Evolutionary conservation across 1,284 basidiomycete species (phyloP).

Genomic region (Amylostereum chailletii): DNA sequence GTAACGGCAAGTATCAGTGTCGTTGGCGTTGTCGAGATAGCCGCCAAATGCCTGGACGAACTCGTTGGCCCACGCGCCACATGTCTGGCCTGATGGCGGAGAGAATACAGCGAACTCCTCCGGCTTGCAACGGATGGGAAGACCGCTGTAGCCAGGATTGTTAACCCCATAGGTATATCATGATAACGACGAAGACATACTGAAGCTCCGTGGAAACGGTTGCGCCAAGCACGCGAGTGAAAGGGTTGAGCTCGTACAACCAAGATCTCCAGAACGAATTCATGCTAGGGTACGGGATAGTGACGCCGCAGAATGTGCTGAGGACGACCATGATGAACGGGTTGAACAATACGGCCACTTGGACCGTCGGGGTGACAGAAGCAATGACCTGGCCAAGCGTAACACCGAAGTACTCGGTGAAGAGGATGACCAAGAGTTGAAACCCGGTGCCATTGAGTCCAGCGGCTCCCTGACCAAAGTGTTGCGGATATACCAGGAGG

Average conservation of each 20-base stretch:
- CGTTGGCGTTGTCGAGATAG: conserved; percentile 71
- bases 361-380: conserved; percentile 66
- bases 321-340: conserved; percentile 71
- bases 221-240: conserved; percentile 63
- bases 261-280: conserved; percentile 70
- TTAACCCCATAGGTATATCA: neutral
- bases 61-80: conserved; percentile 57
- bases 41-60: conserved; percentile 64
- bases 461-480: conserved; percentile 56
- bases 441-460: conserved; percentile 64
- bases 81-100: conserved; percentile 72
- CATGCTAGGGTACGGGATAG: conserved; percentile 65
- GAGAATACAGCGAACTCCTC: conserved; percentile 64
- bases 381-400: conserved; percentile 71
- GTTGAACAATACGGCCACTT: conserved; percentile 71
- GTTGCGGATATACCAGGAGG: conserved; percentile 67
- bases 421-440: conserved; percentile 62
- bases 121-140: conserved; percentile 55
- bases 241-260: conserved; percentile 65
- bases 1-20: conserved; percentile 55
- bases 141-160: conserved; percentile 33
- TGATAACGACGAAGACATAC: conserved; percentile 24
- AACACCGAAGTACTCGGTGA: conserved; percentile 72
- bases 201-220: conserved; percentile 79
- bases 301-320: conserved; percentile 74